Evolutionary conservation across 1,284 basidiomycete species (phyloP).

Genomic region (Fomes fomentarius): DNA sequence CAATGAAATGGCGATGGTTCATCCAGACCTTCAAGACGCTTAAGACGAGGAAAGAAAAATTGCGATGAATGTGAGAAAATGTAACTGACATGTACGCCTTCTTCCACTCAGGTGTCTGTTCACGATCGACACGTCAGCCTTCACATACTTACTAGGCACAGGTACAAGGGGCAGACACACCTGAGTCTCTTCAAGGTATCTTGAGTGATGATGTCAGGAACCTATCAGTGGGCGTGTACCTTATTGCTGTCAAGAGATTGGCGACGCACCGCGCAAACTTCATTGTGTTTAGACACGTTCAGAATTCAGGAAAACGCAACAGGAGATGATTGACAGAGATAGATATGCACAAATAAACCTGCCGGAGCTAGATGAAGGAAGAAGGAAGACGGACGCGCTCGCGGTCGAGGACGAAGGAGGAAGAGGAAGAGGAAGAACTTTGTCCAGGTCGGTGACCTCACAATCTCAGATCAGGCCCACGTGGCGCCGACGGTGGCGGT

Average conservation of each 20-base stretch:
- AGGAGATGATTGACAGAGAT: no score
- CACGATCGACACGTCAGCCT: neutral
- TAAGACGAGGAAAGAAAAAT: no score
- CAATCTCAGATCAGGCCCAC: neutral
- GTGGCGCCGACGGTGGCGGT: neutral
- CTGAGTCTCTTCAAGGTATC: slow-evolving; percentile 75
- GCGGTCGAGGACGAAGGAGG: neutral
- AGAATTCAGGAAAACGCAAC: no score
- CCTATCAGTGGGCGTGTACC: neutral
- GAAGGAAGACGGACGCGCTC: no score
- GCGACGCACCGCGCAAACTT: slow-evolving; percentile 28
- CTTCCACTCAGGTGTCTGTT: slow-evolving; percentile 82
- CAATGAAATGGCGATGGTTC: no score
- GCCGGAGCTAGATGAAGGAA: no score
- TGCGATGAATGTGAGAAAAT: neutral
- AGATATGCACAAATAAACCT: no score
- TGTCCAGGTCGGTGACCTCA: neutral
- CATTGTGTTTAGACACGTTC: slow-evolving; percentile 18
- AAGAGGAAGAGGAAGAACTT: neutral
- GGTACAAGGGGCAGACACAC: slow-evolving; percentile 38
- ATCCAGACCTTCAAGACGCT: no score
- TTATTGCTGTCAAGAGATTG: neutral
- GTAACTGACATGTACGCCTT: slow-evolving; percentile 77
- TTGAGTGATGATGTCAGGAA: slow-evolving; percentile 19
- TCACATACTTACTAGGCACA: slow-evolving; percentile 4